phyloP scores from a whole-genome alignment of 345 rosid genomes.

The Citrus mangshanensis region DNA sequence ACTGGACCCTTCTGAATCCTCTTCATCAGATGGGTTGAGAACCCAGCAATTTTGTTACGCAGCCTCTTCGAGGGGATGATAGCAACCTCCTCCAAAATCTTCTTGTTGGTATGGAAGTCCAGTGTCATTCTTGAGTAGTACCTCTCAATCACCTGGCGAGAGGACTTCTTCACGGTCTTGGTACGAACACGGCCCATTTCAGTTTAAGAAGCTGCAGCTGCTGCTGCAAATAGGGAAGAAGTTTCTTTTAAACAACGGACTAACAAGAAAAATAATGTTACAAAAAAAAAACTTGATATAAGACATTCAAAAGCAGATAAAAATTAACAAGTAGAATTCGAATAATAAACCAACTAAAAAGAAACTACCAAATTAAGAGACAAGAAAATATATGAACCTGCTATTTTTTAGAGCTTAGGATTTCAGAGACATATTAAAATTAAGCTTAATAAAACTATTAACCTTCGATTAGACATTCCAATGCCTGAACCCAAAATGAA shows the following conservation, averaged over 20 bases:
- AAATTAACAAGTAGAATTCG: too few species aligned
- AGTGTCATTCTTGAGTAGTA: conserved; percentile 84
- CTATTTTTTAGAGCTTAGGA: background rate
- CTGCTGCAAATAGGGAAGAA: background rate
- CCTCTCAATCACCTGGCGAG: conserved; percentile 87
- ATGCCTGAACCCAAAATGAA: too few species aligned
- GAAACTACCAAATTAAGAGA: background rate
- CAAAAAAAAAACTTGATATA: background rate
- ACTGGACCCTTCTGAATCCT: conserved; percentile 88
- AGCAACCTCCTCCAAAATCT: conserved; percentile 80
- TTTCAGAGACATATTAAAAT: background rate
- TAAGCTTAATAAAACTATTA: background rate
- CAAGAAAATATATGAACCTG: background rate
- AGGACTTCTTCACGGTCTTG: conserved; percentile 87
- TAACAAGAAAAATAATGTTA: background rate
- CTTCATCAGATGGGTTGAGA: conserved; percentile 76
- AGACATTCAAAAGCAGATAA: background rate
- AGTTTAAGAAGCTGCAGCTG: background rate
- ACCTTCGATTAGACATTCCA: too few species aligned
- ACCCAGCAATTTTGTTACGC: conserved; percentile 90
- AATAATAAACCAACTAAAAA: too few species aligned
- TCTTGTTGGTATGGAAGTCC: conserved; percentile 89
- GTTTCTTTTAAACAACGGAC: too few species aligned
- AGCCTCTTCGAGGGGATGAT: conserved; percentile 84
- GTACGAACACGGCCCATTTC: conserved; percentile 86